These are phyloP conservation scores for Candida sanyiensis DNA, from an alignment of 805 yeast species.

Conservation along the genomic window DNA sequence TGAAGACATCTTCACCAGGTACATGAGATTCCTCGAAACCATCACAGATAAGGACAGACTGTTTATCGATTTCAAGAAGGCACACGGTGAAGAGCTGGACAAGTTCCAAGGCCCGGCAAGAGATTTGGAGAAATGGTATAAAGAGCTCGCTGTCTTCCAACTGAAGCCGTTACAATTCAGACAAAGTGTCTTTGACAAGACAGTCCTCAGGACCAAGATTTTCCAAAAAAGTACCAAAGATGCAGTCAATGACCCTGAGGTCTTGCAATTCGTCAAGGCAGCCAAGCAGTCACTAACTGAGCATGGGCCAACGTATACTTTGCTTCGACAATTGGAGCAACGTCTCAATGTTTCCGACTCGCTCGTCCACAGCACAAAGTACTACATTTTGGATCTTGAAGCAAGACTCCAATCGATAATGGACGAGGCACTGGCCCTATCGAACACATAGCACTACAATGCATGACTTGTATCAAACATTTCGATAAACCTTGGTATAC, in stretches of 20 bases:
- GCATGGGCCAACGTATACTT: background rate
- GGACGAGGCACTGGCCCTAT: constrained; percentile 1
- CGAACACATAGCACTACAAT: background rate
- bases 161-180: constrained; percentile 18
- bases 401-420: constrained; percentile 1
- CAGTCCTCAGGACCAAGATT: constrained; percentile 16
- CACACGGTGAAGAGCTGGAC: constrained; percentile 26
- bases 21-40: constrained; percentile 25
- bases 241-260: background rate
- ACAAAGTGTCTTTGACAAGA: constrained; percentile 14
- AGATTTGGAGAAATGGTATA: constrained; percentile 33
- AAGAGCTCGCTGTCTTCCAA: constrained; percentile 26
- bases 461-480: too few species aligned
- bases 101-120: constrained; percentile 27
- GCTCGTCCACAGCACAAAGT: constrained; percentile 3
- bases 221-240: constrained; percentile 15
- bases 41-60: constrained; percentile 24
- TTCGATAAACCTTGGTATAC: too few species aligned
- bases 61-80: constrained; percentile 36
- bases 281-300: background rate
- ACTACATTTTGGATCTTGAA: constrained; percentile 5
- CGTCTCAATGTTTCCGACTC: constrained; percentile 4
- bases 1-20: constrained; percentile 23
- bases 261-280: background rate
- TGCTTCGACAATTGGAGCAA: constrained; percentile 2